Base-by-base conservation (phyloP, 805 yeast genomes). In the Kluyveromyces nonfermentans region DNA sequence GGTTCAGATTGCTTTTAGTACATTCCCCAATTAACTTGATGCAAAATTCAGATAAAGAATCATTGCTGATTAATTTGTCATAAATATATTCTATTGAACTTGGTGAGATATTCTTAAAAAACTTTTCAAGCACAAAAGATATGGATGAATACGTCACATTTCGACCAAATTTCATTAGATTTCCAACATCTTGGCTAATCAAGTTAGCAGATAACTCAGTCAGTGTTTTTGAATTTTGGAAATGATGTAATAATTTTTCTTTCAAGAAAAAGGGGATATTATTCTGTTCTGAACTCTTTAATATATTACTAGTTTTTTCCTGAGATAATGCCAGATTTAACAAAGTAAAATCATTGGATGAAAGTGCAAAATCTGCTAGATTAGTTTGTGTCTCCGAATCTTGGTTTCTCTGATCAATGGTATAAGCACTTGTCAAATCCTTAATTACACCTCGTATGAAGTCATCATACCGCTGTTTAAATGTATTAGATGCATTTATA, bases 221-320 rank as follows among this genome's bases (percentile, higher is more conserved):
- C 52, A 87, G 81, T 19, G 83, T 72, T 47, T 74, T 75, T 6
- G 88, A 81, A 39, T 76, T 71, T 50, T 80, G 82, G 41, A 83
- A 73, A 39, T 67, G 70, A 21, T 64, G 59, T 21, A 75, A 55
- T 6, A 75, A 50, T 45, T 68, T 70, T 45, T 68, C 67, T 39
- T 55, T 59, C 51, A 52, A 49, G 46, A 44, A 52, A 45, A 38
- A 48, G 37, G 42, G 63, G 44, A 44, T 45, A 16, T 42, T 46
- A 18, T 34, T 37, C 16, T 39, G 38, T 16, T 28, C 32, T 21
- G 40, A 8, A n/a, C 30, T n/a, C 33, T 39, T 39, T 10, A 45
- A 9, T 3, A 4, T 7, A 14, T 3, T 19, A 25, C 15, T n/a
- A 20, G 10, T 31, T 30, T 35, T 42, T 28, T 31, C 18, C 12